Conservation (phyloP, 352 stramenopile genomes). For the Globisporangium canariense region DNA sequence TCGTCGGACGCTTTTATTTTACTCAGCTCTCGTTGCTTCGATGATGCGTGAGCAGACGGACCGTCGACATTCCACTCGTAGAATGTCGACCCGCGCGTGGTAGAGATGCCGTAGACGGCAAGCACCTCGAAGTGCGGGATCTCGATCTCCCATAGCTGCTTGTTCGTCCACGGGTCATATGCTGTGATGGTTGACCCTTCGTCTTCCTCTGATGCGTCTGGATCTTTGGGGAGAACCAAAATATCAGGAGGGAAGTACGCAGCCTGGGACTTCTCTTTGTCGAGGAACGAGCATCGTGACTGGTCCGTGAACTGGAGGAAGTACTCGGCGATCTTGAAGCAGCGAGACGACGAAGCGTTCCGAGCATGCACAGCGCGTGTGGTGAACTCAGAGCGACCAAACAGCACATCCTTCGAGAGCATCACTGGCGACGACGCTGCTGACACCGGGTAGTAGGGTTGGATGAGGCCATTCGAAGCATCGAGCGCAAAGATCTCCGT, state of each 20-base stretch:
- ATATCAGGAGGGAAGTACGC: slow-evolving; percentile 38
- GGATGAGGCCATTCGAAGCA: slow-evolving; percentile 50
- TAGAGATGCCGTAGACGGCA: slow-evolving; percentile 62
- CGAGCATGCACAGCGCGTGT: slow-evolving; percentile 57
- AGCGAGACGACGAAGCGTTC: slow-evolving; percentile 59
- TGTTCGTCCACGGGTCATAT: slow-evolving; percentile 66
- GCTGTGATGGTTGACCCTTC: slow-evolving; percentile 68
- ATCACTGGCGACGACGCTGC: slow-evolving; percentile 19
- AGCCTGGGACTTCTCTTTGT: slow-evolving; percentile 14
- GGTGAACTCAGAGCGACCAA: slow-evolving; percentile 73
- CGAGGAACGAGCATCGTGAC: slow-evolving; percentile 38
- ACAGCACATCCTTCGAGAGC: slow-evolving; percentile 41
- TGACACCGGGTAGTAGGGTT: slow-evolving; percentile 35
- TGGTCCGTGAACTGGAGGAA: slow-evolving; percentile 72
- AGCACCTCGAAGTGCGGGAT: slow-evolving; percentile 69
- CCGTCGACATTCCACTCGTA: slow-evolving; percentile 73
- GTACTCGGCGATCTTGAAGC: slow-evolving; percentile 82
- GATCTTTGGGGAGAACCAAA: slow-evolving; percentile 57
- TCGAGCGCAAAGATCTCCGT: slow-evolving; percentile 75
- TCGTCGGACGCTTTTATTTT: neutral
- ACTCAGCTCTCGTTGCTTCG: neutral
- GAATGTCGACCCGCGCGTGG: slow-evolving; percentile 47
- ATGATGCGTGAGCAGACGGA: slow-evolving; percentile 42
- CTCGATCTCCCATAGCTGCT: slow-evolving; percentile 74
- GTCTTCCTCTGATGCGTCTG: slow-evolving; percentile 39